Evolutionary conservation across 495 filamentous ascomycete genomes (phyloP).

Genomic region (Margaritispora aquatica): DNA sequence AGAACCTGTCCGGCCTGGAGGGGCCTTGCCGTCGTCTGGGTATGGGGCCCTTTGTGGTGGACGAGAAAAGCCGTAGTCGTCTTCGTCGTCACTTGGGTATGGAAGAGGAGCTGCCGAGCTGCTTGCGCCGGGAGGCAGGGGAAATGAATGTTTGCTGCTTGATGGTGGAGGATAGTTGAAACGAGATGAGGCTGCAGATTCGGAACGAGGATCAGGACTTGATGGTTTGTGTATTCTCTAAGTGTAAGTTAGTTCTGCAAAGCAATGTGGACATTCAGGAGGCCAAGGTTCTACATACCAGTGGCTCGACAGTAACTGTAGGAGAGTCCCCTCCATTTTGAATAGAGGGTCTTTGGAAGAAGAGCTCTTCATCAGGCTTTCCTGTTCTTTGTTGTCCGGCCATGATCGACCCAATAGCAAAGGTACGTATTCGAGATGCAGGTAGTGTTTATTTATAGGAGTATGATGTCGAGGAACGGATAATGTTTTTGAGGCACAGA

Average conservation of each 20-base stretch:
- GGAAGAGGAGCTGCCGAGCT: slow-evolving; percentile 61
- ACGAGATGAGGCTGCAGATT: slow-evolving; percentile 34
- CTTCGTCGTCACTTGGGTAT: slow-evolving; percentile 69
- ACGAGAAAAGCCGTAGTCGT: slow-evolving; percentile 32
- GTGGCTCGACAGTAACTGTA: slow-evolving; percentile 66
- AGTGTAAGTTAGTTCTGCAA: not conserved
- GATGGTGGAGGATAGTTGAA: slow-evolving; percentile 40
- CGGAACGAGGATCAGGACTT: slow-evolving; percentile 42
- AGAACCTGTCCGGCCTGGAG: slow-evolving; percentile 23
- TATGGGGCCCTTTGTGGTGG: slow-evolving; percentile 38
- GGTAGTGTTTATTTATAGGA: slow-evolving; percentile 24
- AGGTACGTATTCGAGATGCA: slow-evolving; percentile 20
- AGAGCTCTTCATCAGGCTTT: slow-evolving; percentile 69
- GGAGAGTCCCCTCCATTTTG: slow-evolving; percentile 56
- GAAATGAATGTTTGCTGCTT: slow-evolving; percentile 40
- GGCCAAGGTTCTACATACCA: slow-evolving; percentile 32
- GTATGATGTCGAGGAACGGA: slow-evolving; percentile 9
- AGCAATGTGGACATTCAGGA: not conserved
- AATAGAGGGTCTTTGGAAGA: slow-evolving; percentile 56
- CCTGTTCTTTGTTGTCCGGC: slow-evolving; percentile 28
- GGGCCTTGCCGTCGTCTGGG: slow-evolving; percentile 35
- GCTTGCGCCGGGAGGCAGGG: slow-evolving; percentile 54
- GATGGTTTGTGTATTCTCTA: slow-evolving; percentile 68
- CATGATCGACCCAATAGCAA: slow-evolving; percentile 12
- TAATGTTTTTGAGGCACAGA: slow-evolving; percentile 19